Evolutionary conservation across 1,284 basidiomycete genomes (phyloP), one percentile per base, ranked within the genome.

Genomic region (Inonotus obliquus): DNA sequence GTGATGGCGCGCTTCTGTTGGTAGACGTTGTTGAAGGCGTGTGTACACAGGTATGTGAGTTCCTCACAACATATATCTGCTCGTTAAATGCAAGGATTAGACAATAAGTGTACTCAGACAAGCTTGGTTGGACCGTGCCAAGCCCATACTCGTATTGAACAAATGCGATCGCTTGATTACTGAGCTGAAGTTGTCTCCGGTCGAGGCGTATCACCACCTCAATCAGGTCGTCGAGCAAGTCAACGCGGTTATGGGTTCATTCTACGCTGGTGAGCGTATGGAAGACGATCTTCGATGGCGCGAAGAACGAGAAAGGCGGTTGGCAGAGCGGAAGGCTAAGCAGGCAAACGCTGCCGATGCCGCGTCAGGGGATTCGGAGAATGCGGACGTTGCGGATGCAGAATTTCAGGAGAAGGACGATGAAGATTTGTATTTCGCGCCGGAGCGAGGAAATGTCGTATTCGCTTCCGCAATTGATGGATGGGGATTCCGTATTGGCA

Each of bases 21-120:
- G 94, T 99, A 2, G 97, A 99, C 73, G 95, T 94, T 0, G 94
- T 98, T 4, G 97, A 99, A 77, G 97, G 97, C 19, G 97, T 99
- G 7, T 98, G 95, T 72, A 98, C 96, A 1, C 96, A 98, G 79
- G 94, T 89, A 64, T 66, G 85, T 27, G 27, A 29, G 23, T 53
- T 32, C 32, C 32, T 32, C 4, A 32, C 4, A 32, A 32, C 32
- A 32, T 32, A 4, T 32, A 32, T 32, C 4, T 32, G 32, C 4
- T 32, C n/a, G 1, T 25, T 35, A 45, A 14, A 1, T 45, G 13
- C 14, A 37, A 10, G 45, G 23, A 25, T 21, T 66, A 97, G 93
- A 99, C 97, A 0, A 93, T 98, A 65, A 86, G 95, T 1, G 97
- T 99, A 6, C 81, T 99, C 9, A 83, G 94, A 39, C 96, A 99